Base-by-base conservation (phyloP, 2,329 filamentous ascomycete species). In the Hypomyces rosellus region DNA sequence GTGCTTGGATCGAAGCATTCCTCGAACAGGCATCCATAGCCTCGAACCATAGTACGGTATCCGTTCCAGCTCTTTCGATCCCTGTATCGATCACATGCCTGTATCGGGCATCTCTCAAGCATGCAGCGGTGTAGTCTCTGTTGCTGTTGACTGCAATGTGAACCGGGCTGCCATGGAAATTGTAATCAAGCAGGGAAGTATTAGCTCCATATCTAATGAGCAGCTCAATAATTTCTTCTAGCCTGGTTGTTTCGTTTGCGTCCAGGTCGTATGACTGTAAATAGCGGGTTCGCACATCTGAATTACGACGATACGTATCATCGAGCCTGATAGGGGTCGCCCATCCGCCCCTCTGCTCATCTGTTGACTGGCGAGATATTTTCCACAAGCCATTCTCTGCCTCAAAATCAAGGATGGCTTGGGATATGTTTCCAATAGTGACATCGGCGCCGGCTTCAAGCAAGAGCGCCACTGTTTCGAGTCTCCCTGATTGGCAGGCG, bases 211-310 rank as follows among this genome's bases (percentile, higher is more conserved):
- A 25, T 9, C 53, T 13, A 15, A 57, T 43, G 2, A 63, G 48
- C 54, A 62, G 51, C 8, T 57, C 52, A 7, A 61, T n/a, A 25
- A 62, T 62, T 20, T 60, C 59, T 4, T 56, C 57, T 33, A 60
- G 52, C 14, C 59, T 47, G 3, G 48, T 40, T 16, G 54, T 48
- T 4, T 49, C 44, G 5, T 49, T 7, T 42, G 9, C 7, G 11
- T 16, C 15, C 3, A 20, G 12, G 8, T 9, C 25, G 25, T 11
- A 18, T 14, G 20, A 5, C 18, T 9, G 6, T 36, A 18, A 12
- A 11, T 30, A 15, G 18, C 7, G 22, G 25, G 16, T 15, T n/a
- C 12, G 20, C 20, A 3, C 3, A 20, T 20, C 20, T 20, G 5
- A 20, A 20, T 20, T 20, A 12, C 12, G 8, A 25, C 37, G 37